Evolutionary conservation across 495 filamentous ascomycete species (phyloP).

Genomic region (Hypoxylon cercidicola): DNA sequence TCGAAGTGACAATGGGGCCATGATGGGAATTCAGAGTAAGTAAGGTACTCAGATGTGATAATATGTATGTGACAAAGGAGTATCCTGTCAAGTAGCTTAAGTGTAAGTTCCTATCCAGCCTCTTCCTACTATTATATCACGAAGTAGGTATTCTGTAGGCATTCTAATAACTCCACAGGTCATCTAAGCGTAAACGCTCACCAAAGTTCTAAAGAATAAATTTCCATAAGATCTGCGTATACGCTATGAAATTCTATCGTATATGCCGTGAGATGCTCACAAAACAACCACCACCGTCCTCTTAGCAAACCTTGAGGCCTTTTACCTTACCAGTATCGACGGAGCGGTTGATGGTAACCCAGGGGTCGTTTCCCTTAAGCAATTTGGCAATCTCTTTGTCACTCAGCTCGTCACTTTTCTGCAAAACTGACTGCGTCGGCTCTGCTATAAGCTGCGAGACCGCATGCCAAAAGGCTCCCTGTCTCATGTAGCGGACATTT

Average conservation of each 20-base stretch:
- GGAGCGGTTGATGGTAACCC: neutral
- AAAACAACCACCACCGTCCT: neutral
- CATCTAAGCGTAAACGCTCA: too few relatives aligned
- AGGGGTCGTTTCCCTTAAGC: neutral
- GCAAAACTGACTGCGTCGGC: neutral
- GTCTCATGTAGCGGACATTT: slow-evolving; percentile 3
- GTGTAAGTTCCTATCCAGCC: too few relatives aligned
- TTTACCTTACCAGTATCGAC: neutral
- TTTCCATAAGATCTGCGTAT: too few relatives aligned
- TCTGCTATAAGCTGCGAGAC: slow-evolving; percentile 9
- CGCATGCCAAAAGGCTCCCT: slow-evolving; percentile 5
- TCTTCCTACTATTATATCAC: too few relatives aligned
- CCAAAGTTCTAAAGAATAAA: too few relatives aligned
- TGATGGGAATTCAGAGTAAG: neutral
- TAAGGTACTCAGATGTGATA: neutral
- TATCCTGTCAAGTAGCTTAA: too few relatives aligned
- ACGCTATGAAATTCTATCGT: too few relatives aligned
- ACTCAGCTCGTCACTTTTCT: neutral
- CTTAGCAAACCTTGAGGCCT: neutral
- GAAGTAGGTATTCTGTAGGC: too few relatives aligned
- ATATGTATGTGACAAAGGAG: neutral
- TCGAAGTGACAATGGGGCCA: slow-evolving; percentile 56
- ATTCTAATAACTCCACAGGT: too few relatives aligned
- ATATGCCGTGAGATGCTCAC: too few relatives aligned
- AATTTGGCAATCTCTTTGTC: neutral